Percentiles rank a stretch among this genome's conserved stretches.
These are phyloP conservation scores for Trametes elegans DNA, from an alignment of 768 basidiomycete species.

Conservation along the genomic window DNA sequence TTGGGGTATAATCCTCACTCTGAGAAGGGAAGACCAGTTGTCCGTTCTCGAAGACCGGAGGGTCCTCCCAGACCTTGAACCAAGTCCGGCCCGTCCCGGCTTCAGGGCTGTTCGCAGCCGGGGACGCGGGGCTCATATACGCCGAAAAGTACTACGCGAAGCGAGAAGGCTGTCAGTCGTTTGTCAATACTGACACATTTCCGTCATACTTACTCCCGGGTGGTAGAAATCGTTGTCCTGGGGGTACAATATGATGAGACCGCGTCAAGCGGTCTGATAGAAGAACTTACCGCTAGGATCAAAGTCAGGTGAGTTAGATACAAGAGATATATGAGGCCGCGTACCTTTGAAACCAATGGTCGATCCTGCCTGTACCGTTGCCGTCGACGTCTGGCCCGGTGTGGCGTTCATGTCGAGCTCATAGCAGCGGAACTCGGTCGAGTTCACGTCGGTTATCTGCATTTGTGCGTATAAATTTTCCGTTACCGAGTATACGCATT, in stretches of 20 bases:
- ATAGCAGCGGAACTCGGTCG: conserved; percentile 32
- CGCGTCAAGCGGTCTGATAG: not conserved
- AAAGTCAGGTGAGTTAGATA: not conserved
- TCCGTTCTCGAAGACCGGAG: conserved; percentile 26
- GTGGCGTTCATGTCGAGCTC: conserved; percentile 29
- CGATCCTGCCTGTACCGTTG: conserved; percentile 29
- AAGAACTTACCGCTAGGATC: not conserved
- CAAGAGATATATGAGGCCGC: not conserved
- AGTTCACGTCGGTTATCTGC: conserved; percentile 30
- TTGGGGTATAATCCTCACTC: conserved; percentile 14
- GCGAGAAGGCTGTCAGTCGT: too few relatives aligned
- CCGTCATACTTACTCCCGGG: conserved; percentile 25
- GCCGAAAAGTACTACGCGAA: conserved; percentile 32
- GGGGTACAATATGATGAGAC: too few relatives aligned
- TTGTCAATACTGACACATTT: too few relatives aligned
- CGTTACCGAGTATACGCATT: too few relatives aligned
- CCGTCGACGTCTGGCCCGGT: conserved; percentile 24
- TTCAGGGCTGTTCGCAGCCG: conserved; percentile 26
- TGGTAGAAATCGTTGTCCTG: conserved; percentile 26
- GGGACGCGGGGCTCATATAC: conserved; percentile 32
- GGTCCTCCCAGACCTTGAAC: conserved; percentile 44
- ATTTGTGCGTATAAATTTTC: too few relatives aligned
- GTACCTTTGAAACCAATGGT: conserved; percentile 31
- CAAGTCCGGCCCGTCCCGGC: conserved; percentile 44
- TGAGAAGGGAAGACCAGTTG: conserved; percentile 28